Evolutionary conservation across 345 rosid species (phyloP).

Genomic region (Draba incana): DNA sequence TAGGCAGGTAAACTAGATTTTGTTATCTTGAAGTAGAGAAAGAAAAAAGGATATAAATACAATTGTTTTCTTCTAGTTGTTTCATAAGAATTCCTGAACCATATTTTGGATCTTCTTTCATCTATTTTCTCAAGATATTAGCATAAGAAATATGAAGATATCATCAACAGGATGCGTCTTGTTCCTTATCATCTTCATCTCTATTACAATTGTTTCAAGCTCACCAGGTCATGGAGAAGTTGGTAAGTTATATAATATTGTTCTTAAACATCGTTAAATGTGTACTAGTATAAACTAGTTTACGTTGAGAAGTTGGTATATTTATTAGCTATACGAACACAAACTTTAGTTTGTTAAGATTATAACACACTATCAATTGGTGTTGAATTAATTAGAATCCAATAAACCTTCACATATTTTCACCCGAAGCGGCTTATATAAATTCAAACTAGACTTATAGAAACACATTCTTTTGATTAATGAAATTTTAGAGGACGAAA

Average conservation of each 20-base stretch:
- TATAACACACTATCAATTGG: not conserved
- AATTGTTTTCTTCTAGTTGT: not conserved
- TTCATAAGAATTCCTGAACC: slow-evolving; percentile 1
- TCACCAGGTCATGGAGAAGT: slow-evolving; percentile 29
- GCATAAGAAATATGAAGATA: slow-evolving; percentile 24
- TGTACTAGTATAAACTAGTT: not conserved
- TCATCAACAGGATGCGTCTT: not conserved
- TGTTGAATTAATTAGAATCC: not conserved
- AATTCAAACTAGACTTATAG: not conserved
- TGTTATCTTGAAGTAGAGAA: slow-evolving; percentile 15
- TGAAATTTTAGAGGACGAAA: slow-evolving; percentile 56
- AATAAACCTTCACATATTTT: not conserved
- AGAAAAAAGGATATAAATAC: slow-evolving; percentile 24
- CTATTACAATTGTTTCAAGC: slow-evolving; percentile 17
- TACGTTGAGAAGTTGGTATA: not conserved
- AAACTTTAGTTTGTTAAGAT: not conserved
- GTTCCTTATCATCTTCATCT: slow-evolving; percentile 19
- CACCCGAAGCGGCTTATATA: not conserved
- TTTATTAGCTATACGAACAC: not conserved
- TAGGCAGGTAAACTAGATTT: not conserved
- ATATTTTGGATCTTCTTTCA: not conserved
- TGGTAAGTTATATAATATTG: slow-evolving; percentile 29
- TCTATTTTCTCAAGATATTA: slow-evolving; percentile 8
- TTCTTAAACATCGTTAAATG: slow-evolving; percentile 5
- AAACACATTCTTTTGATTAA: slow-evolving; percentile 8